Evolutionary conservation across 495 filamentous ascomycete species (phyloP), one percentile per base, ranked within the genome.

Genomic region (Cairneyella variabilis): DNA sequence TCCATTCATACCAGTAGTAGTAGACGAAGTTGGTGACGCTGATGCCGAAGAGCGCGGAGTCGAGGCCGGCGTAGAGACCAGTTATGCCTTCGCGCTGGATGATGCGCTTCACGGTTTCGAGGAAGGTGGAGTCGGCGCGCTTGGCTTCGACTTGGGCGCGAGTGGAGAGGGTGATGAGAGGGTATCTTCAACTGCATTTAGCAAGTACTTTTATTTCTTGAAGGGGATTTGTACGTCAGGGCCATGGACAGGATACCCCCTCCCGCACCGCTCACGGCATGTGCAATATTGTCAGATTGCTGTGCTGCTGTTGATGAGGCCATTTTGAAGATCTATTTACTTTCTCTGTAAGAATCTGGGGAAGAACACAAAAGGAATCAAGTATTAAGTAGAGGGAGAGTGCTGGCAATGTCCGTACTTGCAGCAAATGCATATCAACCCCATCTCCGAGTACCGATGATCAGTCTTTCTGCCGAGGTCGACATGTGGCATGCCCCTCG

Each of bases 1-100:
- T 92, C 88, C 90, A 97, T 73, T 99, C 93, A 74, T 97, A 99
- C 89, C 93, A 99, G 72, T 99, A 99, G 71, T 99, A 99, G 72
- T 99, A 99, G 20, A 99, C 91, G 60, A 99, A 97, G 71, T 99
- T 99, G 50, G 93, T 99, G 53, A 99, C 85, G 68, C 87, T 92
- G 72, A 97, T 97, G 61, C 95, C 93, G 68, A 99, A 97, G 3
- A 99, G 76, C 8, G 93, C 93, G 20, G 86, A 91, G 61, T 92
- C 85, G 28, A 96, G 77, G 9, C 91, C 91, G 3, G 91, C 82
- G 67, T 93, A 97, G 3, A 99, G 79, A 12, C 95, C 95, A 0
- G 77, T 71, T 23, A 96, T 72, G 42, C 93, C 93, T 70, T 99
- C 95, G 57, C 93, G 83, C 59, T 90, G 83, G 37, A 99, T 77